Percentiles rank a stretch among this genome's conserved stretches.
phyloP scores from a whole-genome alignment of 2,329 filamentous ascomycete genomes.

The Nigrospora sphaerica region DNA sequence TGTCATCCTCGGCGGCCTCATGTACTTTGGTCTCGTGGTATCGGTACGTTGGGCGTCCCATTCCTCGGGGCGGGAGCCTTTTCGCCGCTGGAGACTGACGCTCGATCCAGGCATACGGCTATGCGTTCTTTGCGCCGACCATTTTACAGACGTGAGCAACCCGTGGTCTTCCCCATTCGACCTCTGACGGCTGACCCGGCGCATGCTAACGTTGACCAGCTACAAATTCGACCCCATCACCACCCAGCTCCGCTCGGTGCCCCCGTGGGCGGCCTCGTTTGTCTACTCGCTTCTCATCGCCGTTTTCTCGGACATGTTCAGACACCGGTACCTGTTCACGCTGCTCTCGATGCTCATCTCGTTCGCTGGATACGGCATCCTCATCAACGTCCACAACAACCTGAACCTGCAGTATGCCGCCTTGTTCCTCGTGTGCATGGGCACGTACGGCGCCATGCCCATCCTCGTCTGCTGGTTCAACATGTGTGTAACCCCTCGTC shows the following conservation, averaged over 20 bases:
- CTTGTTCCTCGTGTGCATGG: conserved; percentile 75
- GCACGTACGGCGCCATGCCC: conserved; percentile 82
- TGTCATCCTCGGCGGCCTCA: conserved; percentile 66
- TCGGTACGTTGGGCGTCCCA: conserved; percentile 26
- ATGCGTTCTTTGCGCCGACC: conserved; percentile 69
- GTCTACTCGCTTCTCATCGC: conserved; percentile 72
- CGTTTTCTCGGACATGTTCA: conserved; percentile 59
- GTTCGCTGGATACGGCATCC: conserved; percentile 68
- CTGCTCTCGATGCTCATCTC: conserved; percentile 61
- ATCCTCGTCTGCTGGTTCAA: conserved; percentile 79
- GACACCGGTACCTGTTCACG: conserved; percentile 70
- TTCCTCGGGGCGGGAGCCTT: too few relatives aligned
- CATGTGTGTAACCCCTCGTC: conserved; percentile 54
- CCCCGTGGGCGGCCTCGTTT: conserved; percentile 63
- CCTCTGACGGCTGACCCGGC: neutral
- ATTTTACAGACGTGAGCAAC: conserved; percentile 53
- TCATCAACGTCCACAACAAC: conserved; percentile 65
- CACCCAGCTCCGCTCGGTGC: conserved; percentile 51
- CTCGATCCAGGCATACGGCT: conserved; percentile 53
- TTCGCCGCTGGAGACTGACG: neutral
- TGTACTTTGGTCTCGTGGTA: conserved; percentile 77
- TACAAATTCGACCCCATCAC: conserved; percentile 52
- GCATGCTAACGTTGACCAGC: neutral
- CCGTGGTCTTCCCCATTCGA: neutral
- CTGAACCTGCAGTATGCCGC: conserved; percentile 64